Evolutionary conservation across 257 asterid genomes (phyloP), one percentile per base, ranked within the genome.

Genomic region (Penstemon newberryi): DNA sequence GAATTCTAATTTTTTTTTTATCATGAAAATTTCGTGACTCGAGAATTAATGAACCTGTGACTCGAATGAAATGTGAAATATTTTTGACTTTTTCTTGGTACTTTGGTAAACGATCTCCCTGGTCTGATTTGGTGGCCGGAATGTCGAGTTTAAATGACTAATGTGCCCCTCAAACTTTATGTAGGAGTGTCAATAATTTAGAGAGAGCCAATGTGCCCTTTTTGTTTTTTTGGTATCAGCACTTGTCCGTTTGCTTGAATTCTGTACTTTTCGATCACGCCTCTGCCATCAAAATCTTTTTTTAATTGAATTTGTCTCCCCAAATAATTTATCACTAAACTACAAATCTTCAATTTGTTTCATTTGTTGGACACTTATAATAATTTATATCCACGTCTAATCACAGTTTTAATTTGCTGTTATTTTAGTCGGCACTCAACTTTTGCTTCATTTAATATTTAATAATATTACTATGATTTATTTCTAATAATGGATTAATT

Each of bases 101-200:
- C 58, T 82, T 85, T 91, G 91, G 96, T 78, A 58, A 77, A 68
- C 73, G 73, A 85, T 76, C 84, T 71, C 42, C 70, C 57, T 57
- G 66, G 83, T 76, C 82, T 72, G 88, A 83, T 83, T 79, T 39
- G 66, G 73, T 81, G 78, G 84, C 84, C 88, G 87, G 89, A 63
- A 55, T 87, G 87, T 79, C 73, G 74, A 70, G 47, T 1, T 15
- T 5, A 19, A 84, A 73, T 78, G 80, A 72, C 93, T 3, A 77
- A 63, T n/a, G 41, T 71, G 56, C 79, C 96, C 85, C 41, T 4
- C 1, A 25, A 4, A 46, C 7, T 1, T 7, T 0, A 66, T 65
- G 12, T 60, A 25, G 33, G 33, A 15, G 40, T 38, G 43, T 40
- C 63, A n/a, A 73, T 37, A 10, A 55, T 40, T 47, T 77, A 9